Conservation (phyloP, 352 stramenopile genomes). For the Pythium insidiosum region DNA sequence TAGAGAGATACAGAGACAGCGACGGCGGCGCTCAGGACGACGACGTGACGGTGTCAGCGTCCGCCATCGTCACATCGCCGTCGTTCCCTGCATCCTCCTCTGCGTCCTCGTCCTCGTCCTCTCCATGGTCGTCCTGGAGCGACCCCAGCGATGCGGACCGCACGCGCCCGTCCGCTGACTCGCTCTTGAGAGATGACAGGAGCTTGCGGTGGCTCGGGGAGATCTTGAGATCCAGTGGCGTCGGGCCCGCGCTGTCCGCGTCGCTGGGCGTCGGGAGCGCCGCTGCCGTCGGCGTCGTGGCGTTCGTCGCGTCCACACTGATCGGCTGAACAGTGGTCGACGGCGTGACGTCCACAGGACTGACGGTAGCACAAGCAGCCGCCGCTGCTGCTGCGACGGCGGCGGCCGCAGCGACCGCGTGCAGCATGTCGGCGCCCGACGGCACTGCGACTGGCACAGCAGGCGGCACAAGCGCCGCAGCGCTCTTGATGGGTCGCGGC, state of each 20-base stretch:
- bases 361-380: too few species aligned
- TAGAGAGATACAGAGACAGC: too few species aligned
- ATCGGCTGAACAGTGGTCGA: too few species aligned
- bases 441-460: background rate
- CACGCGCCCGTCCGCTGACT: constrained; percentile 16
- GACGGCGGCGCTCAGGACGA: too few species aligned
- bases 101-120: background rate
- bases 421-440: constrained; percentile 6
- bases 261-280: constrained; percentile 9
- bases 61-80: background rate
- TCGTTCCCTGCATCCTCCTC: background rate
- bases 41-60: background rate
- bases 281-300: constrained; percentile 24
- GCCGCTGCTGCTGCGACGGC: background rate
- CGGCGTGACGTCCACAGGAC: too few species aligned
- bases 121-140: constrained; percentile 18
- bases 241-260: constrained; percentile 3
- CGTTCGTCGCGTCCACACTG: background rate
- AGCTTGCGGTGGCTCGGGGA: constrained; percentile 48
- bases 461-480: background rate
- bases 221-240: constrained; percentile 17
- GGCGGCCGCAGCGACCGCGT: constrained; percentile 10
- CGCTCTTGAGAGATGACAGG: constrained; percentile 19
- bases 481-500: background rate
- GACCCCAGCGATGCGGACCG: constrained; percentile 30